Base-by-base conservation (phyloP, 306 rosid species). In the Cucurbita ficifolia region DNA sequence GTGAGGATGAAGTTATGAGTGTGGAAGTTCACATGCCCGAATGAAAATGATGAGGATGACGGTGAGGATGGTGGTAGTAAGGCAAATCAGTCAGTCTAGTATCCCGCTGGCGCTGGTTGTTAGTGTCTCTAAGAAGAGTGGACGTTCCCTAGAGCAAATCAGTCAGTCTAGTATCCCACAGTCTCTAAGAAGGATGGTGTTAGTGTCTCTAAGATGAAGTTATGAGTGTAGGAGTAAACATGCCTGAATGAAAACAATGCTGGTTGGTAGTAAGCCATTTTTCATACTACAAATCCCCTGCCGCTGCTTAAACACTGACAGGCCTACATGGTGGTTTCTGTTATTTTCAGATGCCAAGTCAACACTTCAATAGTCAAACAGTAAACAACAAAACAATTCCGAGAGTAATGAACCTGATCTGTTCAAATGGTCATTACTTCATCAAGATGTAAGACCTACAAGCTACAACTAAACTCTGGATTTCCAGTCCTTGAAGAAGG, bases 21-120 rank as follows among this genome's bases (percentile, higher is more conserved):
- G 97, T 94, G 55, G 92, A 86, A 75, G 96, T 94, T 85, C 89
- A 89, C 77, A 94, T 89, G 99, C 92, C 96, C 75, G 88, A 86
- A n/a, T n/a, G n/a, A n/a, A n/a, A n/a, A 78, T 1, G 75, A 81
- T 12, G 67, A 74, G 1, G 79, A 81, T 51, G 78, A 51, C 10
- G 83, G 64, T 45, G 78, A 77, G 5, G 79, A 77, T 10, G 89
- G 79, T 18, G 57, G 76, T 72, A 88, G 81, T 45, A 79, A 73
- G 19, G 78, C 86, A 22, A 76, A 78, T 58, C 92, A 89, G 40
- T 89, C 96, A n/a, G n/a, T n/a, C n/a, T 3, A 83, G 84, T 81
- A 50, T 91, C 67, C 99, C 99, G 7, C 84, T 95, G 70, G 75
- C n/a, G n/a, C n/a, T n/a, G n/a, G n/a, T 85, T 10, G 89, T 95